Base-by-base conservation (phyloP, 225 moss, liverwort and hornwort species). In the Polytrichum commune region DNA sequence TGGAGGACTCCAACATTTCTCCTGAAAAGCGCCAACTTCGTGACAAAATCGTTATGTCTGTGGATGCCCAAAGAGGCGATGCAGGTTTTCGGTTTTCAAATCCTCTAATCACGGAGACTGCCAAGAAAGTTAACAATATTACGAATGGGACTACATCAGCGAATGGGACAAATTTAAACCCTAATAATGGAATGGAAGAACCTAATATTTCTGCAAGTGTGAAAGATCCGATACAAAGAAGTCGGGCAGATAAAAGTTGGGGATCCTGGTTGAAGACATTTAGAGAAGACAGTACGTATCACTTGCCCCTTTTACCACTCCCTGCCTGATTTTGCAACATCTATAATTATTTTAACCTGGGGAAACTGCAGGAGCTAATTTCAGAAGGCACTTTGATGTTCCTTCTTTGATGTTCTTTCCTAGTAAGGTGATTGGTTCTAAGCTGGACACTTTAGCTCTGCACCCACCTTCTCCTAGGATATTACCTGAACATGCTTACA, bases 231-330 rank as follows among this genome's bases (percentile, higher is more conserved):
- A 73, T 73, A 65, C 54, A 57, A 79, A 77, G 87, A 74, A 81
- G 65, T 22, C 46, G 8, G 22, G 73, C 67, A 78, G 73, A 46
- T 13, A 69, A 71, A 63, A 82, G 66, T 65, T 78, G 73, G 79
- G 54, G 70, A 66, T 75, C 62, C 38, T 53, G 60, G 46, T 63
- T 88, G 60, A 73, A 55, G 55, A 82, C 54, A 75, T 77, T 88
- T 80, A 75, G 73, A 69, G 70, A 85, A 76, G 82, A 85, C 29
- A 84, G 83, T 86, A 77, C 70, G 86, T 76, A 25, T 4, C 7
- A 72, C 30, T 76, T 64, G 65, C 60, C 67, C 63, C 58, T 23
- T 57, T 62, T 8, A 62, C 3, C 61, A 62, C 8, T 16, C 22
- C 27, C 23, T 23, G 23, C 9, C 5, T 22, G n/a, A 62, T 62